Base-by-base conservation (phyloP, 169 alveolate genomes). In the Theileria luwenshuni region DNA sequence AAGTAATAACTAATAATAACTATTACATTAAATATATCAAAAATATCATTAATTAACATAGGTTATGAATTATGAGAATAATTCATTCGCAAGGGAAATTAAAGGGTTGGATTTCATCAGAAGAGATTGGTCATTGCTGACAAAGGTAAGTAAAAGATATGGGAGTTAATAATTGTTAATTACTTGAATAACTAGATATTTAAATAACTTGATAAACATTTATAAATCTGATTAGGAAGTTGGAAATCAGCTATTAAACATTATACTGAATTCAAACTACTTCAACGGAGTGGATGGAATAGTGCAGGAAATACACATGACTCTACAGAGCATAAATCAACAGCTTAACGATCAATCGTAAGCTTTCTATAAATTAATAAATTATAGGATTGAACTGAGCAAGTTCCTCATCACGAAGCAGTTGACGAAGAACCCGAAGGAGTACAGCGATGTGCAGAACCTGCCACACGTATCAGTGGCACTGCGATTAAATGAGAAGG, bases 61-160 rank as follows among this genome's bases (percentile, higher is more conserved):
- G 90, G 90, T 90, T 30, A 68, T 91, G 23, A 95, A 94, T 74
- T 91, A 89, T 65, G 85, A 74, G 49, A 54, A 83, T 60, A 86
- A 79, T 30, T 59, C 33, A 42, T 88, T 91, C 43, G 91, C 91
- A 52, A 80, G 92, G 47, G 99, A 97, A 90, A 90, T 94, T 73
- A 97, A 97, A 92, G 99, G 99, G 23, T 94, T 98, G 25, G 99
- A 98, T 85, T 90, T 97, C 74, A 99, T 98, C 43, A 83, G 99
- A 73, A 92, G 99, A 72, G 99, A 98, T 85, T 98, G 99, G 99
- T 94, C 99, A 52, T 90, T 91, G 23, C 84, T 98, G 68, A 93
- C 99, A 27, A 97, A 95, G 19, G 72, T 63, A 19, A 32, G 43
- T n/a, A n/a, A n/a, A n/a, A n/a, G n/a, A n/a, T n/a, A n/a, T n/a